A percentile compares a stretch with the other conserved stretches of the same genome.
These are phyloP conservation scores for Bruguiera hainesii DNA, from an alignment of 441 rosid species.

Conservation along the genomic window DNA sequence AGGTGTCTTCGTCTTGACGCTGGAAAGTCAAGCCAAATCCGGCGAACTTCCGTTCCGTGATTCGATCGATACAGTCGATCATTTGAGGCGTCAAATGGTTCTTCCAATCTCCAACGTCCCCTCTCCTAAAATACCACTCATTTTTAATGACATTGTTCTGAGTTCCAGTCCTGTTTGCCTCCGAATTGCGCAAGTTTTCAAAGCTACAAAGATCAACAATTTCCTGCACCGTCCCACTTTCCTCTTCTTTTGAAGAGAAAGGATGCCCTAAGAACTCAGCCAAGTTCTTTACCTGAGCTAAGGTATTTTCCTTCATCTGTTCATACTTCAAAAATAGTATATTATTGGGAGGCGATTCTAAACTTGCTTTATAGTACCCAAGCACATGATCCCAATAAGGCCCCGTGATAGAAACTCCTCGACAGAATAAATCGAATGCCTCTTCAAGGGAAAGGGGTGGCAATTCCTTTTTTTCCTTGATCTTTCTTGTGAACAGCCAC, in stretches of 20 bases:
- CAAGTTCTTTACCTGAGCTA: not conserved
- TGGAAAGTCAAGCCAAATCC: too few relatives aligned
- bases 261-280: slow-evolving; percentile 12
- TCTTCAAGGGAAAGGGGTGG: slow-evolving; percentile 17
- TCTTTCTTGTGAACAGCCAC: slow-evolving; percentile 27
- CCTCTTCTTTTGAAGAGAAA: not conserved
- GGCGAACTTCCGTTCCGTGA: too few relatives aligned
- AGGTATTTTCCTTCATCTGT: not conserved
- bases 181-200: not conserved
- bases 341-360: not conserved
- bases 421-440: slow-evolving; percentile 31
- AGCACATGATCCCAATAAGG: slow-evolving; percentile 6
- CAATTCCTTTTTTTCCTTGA: not conserved
- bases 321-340: not conserved
- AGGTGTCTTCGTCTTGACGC: too few relatives aligned
- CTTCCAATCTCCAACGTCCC: not conserved
- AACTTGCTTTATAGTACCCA: not conserved
- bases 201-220: not conserved
- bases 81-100: too few relatives aligned
- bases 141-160: not conserved
- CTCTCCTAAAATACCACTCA: not conserved
- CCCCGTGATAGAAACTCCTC: not conserved
- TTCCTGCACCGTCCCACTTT: not conserved
- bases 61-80: too few relatives aligned
- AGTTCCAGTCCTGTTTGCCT: slow-evolving; percentile 5